phyloP scores from a whole-genome alignment of 2,329 filamentous ascomycete species.

The Fusarium nygamai region DNA sequence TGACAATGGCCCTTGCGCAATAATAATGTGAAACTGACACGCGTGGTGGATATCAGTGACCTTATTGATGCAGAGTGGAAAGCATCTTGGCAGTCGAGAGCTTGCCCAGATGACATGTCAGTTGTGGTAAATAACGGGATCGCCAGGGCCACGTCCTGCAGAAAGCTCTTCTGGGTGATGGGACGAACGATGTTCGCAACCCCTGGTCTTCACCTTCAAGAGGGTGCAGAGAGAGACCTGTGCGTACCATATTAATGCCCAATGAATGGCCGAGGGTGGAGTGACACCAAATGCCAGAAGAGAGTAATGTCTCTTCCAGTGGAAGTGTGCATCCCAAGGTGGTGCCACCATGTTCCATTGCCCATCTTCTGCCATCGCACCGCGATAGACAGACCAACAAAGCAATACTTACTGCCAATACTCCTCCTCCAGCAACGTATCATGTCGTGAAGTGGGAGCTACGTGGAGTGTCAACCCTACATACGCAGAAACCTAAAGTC shows the following conservation, averaged over 20 bases:
- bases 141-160: not conserved
- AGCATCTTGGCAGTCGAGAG: not conserved
- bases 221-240: not conserved
- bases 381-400: not conserved
- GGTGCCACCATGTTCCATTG: not conserved
- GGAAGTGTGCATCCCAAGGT: accelerated
- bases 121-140: not conserved
- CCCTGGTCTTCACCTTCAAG: not conserved
- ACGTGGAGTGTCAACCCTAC: not conserved
- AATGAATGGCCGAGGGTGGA: not conserved
- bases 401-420: not conserved
- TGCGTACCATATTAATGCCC: not conserved
- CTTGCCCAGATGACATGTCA: not conserved
- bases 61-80: not conserved
- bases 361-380: accelerated
- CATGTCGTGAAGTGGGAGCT: not conserved
- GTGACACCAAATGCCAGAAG: not conserved
- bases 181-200: not conserved
- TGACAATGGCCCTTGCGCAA: not conserved
- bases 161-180: not conserved
- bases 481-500: not conserved
- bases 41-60: not conserved
- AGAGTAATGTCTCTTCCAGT: not conserved
- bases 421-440: no score
- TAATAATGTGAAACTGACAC: not conserved